These are phyloP conservation scores for Cyphellophora attinorum DNA, from an alignment of 2,329 filamentous ascomycete genomes.

Conservation along the genomic window DNA sequence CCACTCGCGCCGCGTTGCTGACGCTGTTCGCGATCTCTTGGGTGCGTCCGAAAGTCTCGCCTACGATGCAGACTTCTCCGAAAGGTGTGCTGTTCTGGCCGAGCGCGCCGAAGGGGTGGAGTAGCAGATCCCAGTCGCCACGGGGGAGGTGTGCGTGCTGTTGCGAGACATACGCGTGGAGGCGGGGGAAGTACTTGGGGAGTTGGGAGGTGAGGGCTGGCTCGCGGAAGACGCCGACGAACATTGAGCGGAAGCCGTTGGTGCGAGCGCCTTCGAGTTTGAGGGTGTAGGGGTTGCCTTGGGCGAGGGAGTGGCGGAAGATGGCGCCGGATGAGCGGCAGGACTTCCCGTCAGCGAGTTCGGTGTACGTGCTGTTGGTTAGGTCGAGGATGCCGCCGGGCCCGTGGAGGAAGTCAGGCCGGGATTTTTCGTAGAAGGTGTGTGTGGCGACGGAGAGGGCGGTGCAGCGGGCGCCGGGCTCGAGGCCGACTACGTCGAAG, in stretches of 20 bases:
- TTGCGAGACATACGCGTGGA: constrained; percentile 21
- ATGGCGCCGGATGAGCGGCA: constrained; percentile 37
- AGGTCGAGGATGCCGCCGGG: constrained; percentile 39
- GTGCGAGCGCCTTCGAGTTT: constrained; percentile 40
- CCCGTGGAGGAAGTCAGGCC: constrained; percentile 41
- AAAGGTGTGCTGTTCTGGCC: constrained; percentile 19
- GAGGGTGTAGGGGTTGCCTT: constrained; percentile 29
- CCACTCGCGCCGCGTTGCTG: constrained; percentile 31
- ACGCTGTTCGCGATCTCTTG: constrained; percentile 37
- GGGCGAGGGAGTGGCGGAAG: constrained; percentile 39
- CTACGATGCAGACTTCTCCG: constrained; percentile 33
- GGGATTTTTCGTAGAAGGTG: constrained; percentile 43
- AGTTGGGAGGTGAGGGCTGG: constrained; percentile 37
- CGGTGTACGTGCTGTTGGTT: constrained; percentile 29
- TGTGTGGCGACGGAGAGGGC: constrained; percentile 42
- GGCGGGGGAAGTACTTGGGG: constrained; percentile 23
- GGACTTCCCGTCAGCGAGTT: constrained; percentile 27
- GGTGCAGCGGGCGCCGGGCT: constrained; percentile 32
- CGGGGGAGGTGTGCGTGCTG: constrained; percentile 10
- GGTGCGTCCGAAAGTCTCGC: constrained; percentile 36
- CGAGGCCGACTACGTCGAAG: constrained; percentile 39
- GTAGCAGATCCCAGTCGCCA: constrained; percentile 30
- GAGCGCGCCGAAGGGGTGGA: constrained; percentile 37
- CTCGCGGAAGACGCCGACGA: constrained; percentile 38
- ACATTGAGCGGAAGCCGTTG: constrained; percentile 36